A percentile compares a stretch with the other conserved stretches of the same genome.
Conservation (phyloP, 2,329 filamentous ascomycete species). For the Colletotrichum limetticola region DNA sequence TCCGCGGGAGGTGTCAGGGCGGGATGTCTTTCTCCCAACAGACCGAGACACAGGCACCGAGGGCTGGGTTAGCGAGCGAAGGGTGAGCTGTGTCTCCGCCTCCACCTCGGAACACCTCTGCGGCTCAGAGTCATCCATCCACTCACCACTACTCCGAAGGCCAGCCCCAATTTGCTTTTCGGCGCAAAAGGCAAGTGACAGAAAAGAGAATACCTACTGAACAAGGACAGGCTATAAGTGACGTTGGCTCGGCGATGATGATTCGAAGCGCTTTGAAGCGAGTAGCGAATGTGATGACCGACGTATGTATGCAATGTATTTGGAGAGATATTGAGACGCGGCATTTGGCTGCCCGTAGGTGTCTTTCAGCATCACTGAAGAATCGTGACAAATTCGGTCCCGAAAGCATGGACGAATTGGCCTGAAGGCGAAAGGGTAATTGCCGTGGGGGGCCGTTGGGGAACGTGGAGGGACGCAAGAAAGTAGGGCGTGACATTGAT, state of each 20-base stretch:
- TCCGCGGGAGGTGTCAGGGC: slow-evolving; percentile 27
- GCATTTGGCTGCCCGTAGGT: slow-evolving; percentile 1
- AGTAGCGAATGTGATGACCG: neutral
- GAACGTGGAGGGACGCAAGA: neutral
- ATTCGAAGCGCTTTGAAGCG: neutral
- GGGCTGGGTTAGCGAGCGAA: neutral
- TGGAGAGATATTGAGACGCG: neutral
- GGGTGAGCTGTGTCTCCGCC: neutral
- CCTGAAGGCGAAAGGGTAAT: neutral
- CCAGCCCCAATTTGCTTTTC: neutral
- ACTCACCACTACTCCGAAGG: neutral
- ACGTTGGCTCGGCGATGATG: neutral
- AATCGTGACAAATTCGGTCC: neutral
- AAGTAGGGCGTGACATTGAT: neutral
- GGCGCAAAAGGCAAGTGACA: neutral
- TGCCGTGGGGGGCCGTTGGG: neutral
- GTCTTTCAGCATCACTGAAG: slow-evolving; percentile 10
- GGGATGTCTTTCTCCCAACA: slow-evolving; percentile 25
- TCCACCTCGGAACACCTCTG: neutral
- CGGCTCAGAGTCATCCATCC: neutral
- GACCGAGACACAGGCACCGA: neutral
- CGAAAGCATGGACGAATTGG: slow-evolving; percentile 4
- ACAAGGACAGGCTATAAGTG: neutral
- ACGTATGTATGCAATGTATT: slow-evolving; percentile 2
- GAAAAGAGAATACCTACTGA: neutral